Evolutionary conservation across 169 alveolate genomes (phyloP).

Genomic region (Cryptosporidium viatorum): DNA sequence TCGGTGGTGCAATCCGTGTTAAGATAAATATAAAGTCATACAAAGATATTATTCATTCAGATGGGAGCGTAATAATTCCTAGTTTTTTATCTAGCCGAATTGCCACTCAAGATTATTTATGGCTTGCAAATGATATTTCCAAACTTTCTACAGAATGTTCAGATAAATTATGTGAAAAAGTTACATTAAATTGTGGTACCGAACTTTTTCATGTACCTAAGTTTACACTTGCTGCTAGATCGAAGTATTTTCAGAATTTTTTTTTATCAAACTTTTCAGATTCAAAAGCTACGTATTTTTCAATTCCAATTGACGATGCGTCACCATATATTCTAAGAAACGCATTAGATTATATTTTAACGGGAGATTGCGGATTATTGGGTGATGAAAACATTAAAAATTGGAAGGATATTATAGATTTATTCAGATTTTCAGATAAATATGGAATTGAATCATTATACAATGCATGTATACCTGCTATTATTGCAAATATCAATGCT

Average conservation of each 20-base stretch:
- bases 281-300: not conserved
- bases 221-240: constrained; percentile 71
- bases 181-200: constrained; percentile 51
- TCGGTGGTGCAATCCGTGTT: constrained; percentile 34
- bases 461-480: constrained; percentile 28
- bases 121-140: constrained; percentile 69
- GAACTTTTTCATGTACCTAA: constrained; percentile 39
- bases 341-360: constrained; percentile 42
- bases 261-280: constrained; percentile 46
- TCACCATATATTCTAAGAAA: constrained; percentile 33
- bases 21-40: constrained; percentile 23
- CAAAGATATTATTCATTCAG: constrained; percentile 10
- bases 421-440: constrained; percentile 53
- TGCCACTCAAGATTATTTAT: constrained; percentile 12
- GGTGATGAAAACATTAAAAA: not conserved
- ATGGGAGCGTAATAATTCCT: constrained; percentile 21
- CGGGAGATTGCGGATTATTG: constrained; percentile 45
- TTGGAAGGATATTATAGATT: constrained; percentile 11
- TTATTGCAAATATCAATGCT: constrained; percentile 37
- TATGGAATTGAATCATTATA: constrained; percentile 37
- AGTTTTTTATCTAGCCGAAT: not conserved
- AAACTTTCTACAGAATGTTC: constrained; percentile 31
- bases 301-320: constrained; percentile 40
- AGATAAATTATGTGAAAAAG: constrained; percentile 9
- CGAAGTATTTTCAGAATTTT: constrained; percentile 24